A percentile compares a stretch with the other conserved stretches of the same genome.
These are phyloP conservation scores for Thoreauomyces humboldtii DNA, from an alignment of 192 early-diverging fungal genomes.

Conservation along the genomic window DNA sequence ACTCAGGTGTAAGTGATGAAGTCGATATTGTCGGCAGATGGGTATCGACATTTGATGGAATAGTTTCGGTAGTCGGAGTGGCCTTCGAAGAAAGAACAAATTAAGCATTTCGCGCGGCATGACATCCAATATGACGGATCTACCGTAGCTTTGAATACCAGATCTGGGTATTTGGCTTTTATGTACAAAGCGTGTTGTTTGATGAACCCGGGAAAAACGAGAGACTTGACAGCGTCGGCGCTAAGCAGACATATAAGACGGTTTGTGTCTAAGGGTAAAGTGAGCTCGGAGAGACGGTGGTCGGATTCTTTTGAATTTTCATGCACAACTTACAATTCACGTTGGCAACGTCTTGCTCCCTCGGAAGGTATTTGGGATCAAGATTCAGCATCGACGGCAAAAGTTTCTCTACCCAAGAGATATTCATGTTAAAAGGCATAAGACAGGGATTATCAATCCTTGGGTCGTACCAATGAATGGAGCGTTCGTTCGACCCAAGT, in stretches of 20 bases:
- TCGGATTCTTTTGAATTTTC: conserved; percentile 2
- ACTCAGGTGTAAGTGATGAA: not conserved
- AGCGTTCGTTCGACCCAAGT: conserved; percentile 63
- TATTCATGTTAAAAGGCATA: no score
- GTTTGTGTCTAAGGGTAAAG: not conserved
- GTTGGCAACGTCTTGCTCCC: conserved; percentile 70
- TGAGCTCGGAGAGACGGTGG: not conserved
- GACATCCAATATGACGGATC: not conserved
- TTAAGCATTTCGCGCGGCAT: not conserved
- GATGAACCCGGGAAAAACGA: conserved; percentile 6
- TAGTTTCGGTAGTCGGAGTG: not conserved
- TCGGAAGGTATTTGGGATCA: conserved; percentile 64
- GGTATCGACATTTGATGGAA: no score
- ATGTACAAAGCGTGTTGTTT: conserved; percentile 11
- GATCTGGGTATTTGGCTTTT: conserved; percentile 8
- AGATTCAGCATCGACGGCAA: conserved; percentile 44
- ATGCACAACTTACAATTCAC: conserved; percentile 46
- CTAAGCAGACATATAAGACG: conserved; percentile 3
- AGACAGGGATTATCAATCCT: no score
- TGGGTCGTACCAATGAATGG: conserved; percentile 33
- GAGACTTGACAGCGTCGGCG: not conserved
- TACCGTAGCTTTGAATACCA: not conserved
- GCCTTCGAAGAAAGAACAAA: not conserved
- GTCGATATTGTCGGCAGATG: not conserved
- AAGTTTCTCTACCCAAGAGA: not conserved